phyloP scores from a whole-genome alignment of 306 rosid genomes.

The Biancaea sappan region DNA sequence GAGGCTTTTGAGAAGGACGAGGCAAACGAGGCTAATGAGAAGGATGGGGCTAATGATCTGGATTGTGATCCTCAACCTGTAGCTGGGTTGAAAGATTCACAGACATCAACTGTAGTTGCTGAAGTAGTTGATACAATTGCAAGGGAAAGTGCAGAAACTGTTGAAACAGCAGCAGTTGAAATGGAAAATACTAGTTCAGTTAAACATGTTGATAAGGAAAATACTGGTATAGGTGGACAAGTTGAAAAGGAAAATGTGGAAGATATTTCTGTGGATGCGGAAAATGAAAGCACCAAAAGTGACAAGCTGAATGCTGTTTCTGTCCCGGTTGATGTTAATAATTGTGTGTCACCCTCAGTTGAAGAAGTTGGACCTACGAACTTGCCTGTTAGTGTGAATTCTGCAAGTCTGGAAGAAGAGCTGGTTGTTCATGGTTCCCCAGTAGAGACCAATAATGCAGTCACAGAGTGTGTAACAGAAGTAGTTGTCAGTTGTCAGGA shows the following conservation, averaged over 20 bases:
- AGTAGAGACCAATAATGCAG: slow-evolving; percentile 42
- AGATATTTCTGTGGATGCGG: slow-evolving; percentile 35
- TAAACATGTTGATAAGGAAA: slow-evolving; percentile 30
- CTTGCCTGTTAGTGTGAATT: slow-evolving; percentile 42
- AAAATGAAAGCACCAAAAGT: slow-evolving; percentile 32
- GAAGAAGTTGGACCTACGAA: slow-evolving; percentile 40
- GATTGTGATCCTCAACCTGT: slow-evolving; percentile 21
- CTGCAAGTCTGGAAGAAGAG: slow-evolving; percentile 45
- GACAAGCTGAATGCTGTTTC: slow-evolving; percentile 35
- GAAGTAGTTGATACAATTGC: slow-evolving; percentile 21
- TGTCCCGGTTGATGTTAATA: slow-evolving; percentile 41
- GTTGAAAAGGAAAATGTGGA: slow-evolving; percentile 22
- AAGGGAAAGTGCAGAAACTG: neutral
- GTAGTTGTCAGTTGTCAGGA: slow-evolving; percentile 42
- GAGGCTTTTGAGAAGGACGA: slow-evolving; percentile 43
- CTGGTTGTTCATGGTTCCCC: slow-evolving; percentile 32
- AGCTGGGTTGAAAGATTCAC: slow-evolving; percentile 34
- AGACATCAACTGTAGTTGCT: slow-evolving; percentile 24
- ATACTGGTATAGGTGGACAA: slow-evolving; percentile 19
- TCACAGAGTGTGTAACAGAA: slow-evolving; percentile 50
- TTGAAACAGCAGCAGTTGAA: neutral
- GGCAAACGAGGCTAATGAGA: slow-evolving; percentile 26
- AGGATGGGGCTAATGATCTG: slow-evolving; percentile 37
- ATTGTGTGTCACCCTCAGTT: slow-evolving; percentile 34
- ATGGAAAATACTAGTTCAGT: slow-evolving; percentile 22